Evolutionary conservation across 305 asterid genomes (phyloP).

Genomic region (Nicotiana rustica): DNA sequence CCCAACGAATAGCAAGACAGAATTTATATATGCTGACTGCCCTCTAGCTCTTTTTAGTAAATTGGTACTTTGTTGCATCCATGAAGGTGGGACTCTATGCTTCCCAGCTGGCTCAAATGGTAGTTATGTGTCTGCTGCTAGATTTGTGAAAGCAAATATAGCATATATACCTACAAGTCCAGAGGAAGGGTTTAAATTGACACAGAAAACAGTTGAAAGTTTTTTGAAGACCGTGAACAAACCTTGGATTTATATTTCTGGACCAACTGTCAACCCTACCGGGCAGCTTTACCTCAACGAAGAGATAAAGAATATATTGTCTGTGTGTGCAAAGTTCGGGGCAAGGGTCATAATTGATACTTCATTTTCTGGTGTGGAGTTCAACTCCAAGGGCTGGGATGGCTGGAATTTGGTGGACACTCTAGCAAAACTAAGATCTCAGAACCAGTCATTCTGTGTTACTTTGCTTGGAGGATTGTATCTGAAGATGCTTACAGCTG

Average conservation of each 20-base stretch:
- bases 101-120: constrained; percentile 93
- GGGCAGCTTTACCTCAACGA: constrained; percentile 84
- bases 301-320: constrained; percentile 69
- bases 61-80: constrained; percentile 82
- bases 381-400: constrained; percentile 57
- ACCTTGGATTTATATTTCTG: constrained; percentile 94
- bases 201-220: constrained; percentile 61
- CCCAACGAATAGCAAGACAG: constrained; percentile 58
- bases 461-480: constrained; percentile 85
- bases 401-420: constrained; percentile 79
- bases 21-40: constrained; percentile 77
- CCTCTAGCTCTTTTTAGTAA: constrained; percentile 82
- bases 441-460: constrained; percentile 64
- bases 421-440: constrained; percentile 59
- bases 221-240: constrained; percentile 58
- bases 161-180: constrained; percentile 59
- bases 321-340: constrained; percentile 73
- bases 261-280: constrained; percentile 89
- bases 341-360: constrained; percentile 88
- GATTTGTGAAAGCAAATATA: constrained; percentile 72
- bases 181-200: constrained; percentile 76
- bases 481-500: constrained; percentile 87
- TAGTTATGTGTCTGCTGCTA: constrained; percentile 83
- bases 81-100: constrained; percentile 91
- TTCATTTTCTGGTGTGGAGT: constrained; percentile 85